Evolutionary conservation across 1,139 yeast species (phyloP), one percentile per base, ranked within the genome.

Genomic region (Protomyces inouyei): DNA sequence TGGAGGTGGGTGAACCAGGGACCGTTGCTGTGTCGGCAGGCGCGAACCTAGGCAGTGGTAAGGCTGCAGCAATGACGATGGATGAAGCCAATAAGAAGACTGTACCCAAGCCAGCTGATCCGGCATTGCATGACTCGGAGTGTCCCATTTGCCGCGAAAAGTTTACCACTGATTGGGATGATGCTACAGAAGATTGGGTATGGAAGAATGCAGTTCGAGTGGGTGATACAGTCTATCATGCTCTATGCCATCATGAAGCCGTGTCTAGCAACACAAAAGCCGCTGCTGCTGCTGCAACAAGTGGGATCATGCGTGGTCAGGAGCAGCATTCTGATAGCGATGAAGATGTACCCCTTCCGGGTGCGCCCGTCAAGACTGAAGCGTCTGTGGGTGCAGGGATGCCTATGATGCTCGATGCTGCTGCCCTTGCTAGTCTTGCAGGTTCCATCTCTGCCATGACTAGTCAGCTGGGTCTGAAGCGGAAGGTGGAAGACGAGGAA

Each of bases 171-270:
- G 84, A 85, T 8, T 93, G 90, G 80, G 88, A 88, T 73, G 97
- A 91, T 72, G 92, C 88, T 64, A 78, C 85, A 3, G 98, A 97
- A 54, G 97, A 92, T 73, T 95, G 98, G 98, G 85, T 92, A 52
- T 93, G 97, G 97, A 82, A 80, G 70, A 86, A 88, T 73, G 90
- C 97, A 55, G 81, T 89, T 36, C 80, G 80, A 67, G 83, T 81
- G 8, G 82, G 85, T n/a, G 87, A 86, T 8, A 86, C 84, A 69
- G 83, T 88, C 55, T 88, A 87, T 73, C 98, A 95, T 77, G 87
- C 88, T 51, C 79, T 85, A 1, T 95, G 99, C 74, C 87, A 81
- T 73, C 80, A 84, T 53, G 97, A 92, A 72, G 84, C 96, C 82
- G 35, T 12, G 67, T 37, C 16, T 54, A 63, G 16, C 64, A 55